Evolutionary conservation across 257 asterid genomes (phyloP), one percentile per base, ranked within the genome.

Genomic region (Ballota nigra): DNA sequence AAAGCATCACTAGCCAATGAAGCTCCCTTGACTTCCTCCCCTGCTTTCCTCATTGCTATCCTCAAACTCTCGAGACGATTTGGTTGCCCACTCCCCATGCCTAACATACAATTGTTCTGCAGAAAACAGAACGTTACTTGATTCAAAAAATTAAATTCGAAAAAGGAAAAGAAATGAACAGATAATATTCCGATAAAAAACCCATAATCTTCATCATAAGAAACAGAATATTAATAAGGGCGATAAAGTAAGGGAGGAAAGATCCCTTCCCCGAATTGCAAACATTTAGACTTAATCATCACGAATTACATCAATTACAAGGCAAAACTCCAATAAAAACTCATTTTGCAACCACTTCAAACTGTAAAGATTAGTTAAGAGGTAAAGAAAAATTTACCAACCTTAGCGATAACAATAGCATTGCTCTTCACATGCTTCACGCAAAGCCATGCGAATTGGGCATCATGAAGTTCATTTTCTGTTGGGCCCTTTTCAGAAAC

Each of bases 21-120:
- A 66, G 97, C 98, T 81, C 97, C 97, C 78, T 91, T 91, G 74
- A 86, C 85, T 74, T 93, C 97, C 56, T 86, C 88, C 77, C 98
- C 97, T 20, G 97, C 97, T 83, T 93, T 93, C 78, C 75, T 85
- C 83, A 78, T 75, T 52, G 98, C 98, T 73, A 93, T 91, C 83
- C 96, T 87, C 86, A 89, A 70, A 74, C 98, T 93, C 85, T 93
- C 98, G 24, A 75, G 86, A 26, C 98, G 97, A 76, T 94, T 94
- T 1, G 98, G 98, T 28, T 94, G 98, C 34, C 98, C 98, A 74
- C 98, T 91, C 78, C 98, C 98, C 98, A 94, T 91, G 40, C 98
- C 97, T 29, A 91, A 78, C 96, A 89, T 91, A 72, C 97, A 83
- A 69, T 86, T 86, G 72, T 91, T 81, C 97, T 91, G 78, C 80